Evolutionary conservation across 768 basidiomycete species (phyloP).

Genomic region (Megacollybia marginata): DNA sequence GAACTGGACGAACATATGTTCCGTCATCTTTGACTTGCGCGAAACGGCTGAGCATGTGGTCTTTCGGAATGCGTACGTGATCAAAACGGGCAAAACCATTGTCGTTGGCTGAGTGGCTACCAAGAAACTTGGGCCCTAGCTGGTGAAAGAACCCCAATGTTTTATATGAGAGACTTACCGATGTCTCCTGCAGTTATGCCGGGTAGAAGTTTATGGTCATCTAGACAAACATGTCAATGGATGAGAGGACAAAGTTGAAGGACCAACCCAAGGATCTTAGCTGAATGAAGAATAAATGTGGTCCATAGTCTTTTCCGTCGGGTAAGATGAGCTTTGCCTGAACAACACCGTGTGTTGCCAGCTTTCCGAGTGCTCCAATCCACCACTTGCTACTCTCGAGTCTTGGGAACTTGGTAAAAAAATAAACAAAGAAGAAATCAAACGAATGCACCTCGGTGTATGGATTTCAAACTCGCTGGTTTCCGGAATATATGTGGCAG

Average conservation of each 20-base stretch:
- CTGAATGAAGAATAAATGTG: conserved; percentile 71
- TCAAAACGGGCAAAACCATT: conserved; percentile 66
- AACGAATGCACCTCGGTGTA: conserved; percentile 34
- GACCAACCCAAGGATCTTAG: conserved; percentile 51
- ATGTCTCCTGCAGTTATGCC: conserved; percentile 68
- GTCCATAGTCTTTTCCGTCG: conserved; percentile 52
- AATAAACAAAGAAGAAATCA: too few species aligned
- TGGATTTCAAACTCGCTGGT: conserved; percentile 68
- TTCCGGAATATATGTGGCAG: conserved; percentile 64
- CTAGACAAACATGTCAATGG: conserved; percentile 22
- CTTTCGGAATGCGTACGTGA: conserved; percentile 58
- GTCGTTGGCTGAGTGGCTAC: conserved; percentile 43
- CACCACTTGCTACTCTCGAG: conserved; percentile 79
- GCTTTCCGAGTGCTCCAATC: conserved; percentile 68
- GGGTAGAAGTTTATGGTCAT: conserved; percentile 51
- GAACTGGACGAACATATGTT: conserved; percentile 56
- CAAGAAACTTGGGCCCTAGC: conserved; percentile 52
- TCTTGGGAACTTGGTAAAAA: conserved; percentile 17
- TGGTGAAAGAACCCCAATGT: background rate
- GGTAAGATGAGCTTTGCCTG: conserved; percentile 70
- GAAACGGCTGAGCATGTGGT: conserved; percentile 70
- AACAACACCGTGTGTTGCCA: conserved; percentile 67
- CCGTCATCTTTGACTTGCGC: conserved; percentile 62
- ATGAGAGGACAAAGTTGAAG: too few species aligned
- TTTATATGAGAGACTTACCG: conserved; percentile 25